Evolutionary conservation across 805 yeast genomes (phyloP).

Genomic region (Cyberlindnera maclurae): DNA sequence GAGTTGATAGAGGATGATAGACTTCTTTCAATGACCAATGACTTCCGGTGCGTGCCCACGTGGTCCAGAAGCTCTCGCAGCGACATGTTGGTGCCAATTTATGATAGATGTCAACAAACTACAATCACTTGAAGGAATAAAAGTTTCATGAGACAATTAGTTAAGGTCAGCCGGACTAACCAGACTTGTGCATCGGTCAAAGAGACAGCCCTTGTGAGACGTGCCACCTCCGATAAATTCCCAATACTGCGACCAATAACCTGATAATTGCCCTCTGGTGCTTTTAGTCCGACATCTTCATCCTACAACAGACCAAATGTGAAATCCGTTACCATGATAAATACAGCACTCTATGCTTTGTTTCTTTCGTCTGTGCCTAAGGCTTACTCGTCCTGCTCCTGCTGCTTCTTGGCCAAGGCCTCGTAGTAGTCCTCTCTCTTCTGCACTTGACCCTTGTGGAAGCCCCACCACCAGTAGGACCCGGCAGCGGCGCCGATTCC

Average conservation of each 20-base stretch:
- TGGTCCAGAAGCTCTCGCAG: constrained; percentile 4
- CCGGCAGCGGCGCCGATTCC: constrained; percentile 56
- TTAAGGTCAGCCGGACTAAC: too few relatives aligned
- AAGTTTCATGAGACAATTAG: too few relatives aligned
- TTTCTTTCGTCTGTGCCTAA: neutral
- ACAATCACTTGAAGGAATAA: too few relatives aligned
- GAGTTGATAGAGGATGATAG: constrained; percentile 45
- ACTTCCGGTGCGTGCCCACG: constrained; percentile 28
- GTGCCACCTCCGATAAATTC: too few relatives aligned
- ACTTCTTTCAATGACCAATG: constrained; percentile 31
- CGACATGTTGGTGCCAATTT: neutral
- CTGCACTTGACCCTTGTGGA: constrained; percentile 67
- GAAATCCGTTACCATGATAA: neutral
- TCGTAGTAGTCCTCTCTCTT: constrained; percentile 79
- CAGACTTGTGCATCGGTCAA: too few relatives aligned
- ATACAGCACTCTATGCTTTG: neutral
- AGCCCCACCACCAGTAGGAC: constrained; percentile 76
- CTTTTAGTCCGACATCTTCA: too few relatives aligned
- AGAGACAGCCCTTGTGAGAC: too few relatives aligned
- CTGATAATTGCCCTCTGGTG: too few relatives aligned
- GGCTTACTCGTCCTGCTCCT: constrained; percentile 10
- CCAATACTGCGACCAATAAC: too few relatives aligned
- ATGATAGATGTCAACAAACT: neutral
- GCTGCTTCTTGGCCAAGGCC: constrained; percentile 21
- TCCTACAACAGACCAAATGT: neutral